phyloP scores from a whole-genome alignment of 1,284 basidiomycete genomes.

The Apiotrichum montevideense region DNA sequence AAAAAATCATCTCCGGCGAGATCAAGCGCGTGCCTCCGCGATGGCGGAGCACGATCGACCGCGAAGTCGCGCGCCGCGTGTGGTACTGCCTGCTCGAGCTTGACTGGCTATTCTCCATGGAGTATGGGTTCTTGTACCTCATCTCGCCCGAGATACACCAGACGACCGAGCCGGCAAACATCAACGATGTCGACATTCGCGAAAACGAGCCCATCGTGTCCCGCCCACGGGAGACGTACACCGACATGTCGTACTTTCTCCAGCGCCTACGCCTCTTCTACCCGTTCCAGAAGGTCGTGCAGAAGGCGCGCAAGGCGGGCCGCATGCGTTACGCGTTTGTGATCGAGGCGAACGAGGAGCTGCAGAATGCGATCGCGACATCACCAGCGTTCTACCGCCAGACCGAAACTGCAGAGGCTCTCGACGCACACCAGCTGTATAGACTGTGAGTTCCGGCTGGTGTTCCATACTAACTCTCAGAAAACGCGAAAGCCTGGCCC shows the following conservation, averaged over 20 bases:
- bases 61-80: slow-evolving; percentile 23
- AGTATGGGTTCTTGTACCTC: slow-evolving; percentile 24
- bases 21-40: slow-evolving; percentile 10
- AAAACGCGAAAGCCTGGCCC: slow-evolving; percentile 19
- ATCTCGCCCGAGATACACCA: slow-evolving; percentile 23
- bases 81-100: slow-evolving; percentile 25
- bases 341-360: slow-evolving; percentile 16
- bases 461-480: neutral
- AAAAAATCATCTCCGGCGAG: slow-evolving; percentile 7
- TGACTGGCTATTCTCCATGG: slow-evolving; percentile 26
- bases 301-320: slow-evolving; percentile 17
- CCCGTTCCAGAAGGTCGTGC: slow-evolving; percentile 21
- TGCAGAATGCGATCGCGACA: slow-evolving; percentile 12
- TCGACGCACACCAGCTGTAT: slow-evolving; percentile 16
- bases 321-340: slow-evolving; percentile 22
- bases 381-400: slow-evolving; percentile 16
- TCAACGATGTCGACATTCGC: slow-evolving; percentile 21
- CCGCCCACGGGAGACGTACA: slow-evolving; percentile 17
- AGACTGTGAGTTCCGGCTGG: neutral
- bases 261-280: slow-evolving; percentile 22
- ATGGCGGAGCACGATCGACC: slow-evolving; percentile 21
- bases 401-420: slow-evolving; percentile 5
- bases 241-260: slow-evolving; percentile 27
- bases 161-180: slow-evolving; percentile 24
- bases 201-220: slow-evolving; percentile 12